Evolutionary conservation across 1,139 yeast genomes (phyloP), one percentile per base, ranked within the genome.

Genomic region (Geotrichum bryndzae): DNA sequence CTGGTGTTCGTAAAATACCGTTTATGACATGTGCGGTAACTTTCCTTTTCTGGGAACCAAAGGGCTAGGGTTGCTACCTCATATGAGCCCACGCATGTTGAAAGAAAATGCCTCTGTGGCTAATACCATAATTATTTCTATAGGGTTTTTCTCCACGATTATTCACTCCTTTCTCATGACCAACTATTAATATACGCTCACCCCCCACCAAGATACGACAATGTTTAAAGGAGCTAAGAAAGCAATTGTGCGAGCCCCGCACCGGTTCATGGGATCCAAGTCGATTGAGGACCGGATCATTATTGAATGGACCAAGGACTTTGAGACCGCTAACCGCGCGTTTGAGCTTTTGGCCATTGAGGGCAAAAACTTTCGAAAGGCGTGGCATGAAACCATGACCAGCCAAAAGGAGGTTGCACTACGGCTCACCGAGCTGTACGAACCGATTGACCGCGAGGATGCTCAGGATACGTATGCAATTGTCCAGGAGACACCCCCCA

Each of bases 211-310:
- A 3, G 45, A 29, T 23, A 45, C 18, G 22, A 53, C 23, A 45
- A 72, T 73, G 75, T 63, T 70, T 53, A 66, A 74, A 61, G 78
- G 78, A 38, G 72, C 77, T 51, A 72, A 70, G 62, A 75, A 75
- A 64, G 77, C 77, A 29, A 68, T 75, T 45, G 74, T 68, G 46
- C 67, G 78, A 46, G 70, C 76, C 1, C 78, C 78, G n/a, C 78
- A 75, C 64, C 68, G 72, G 38, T 65, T 76, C 18, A 60, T 70
- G 13, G 77, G 77, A 23, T 66, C 68, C 64, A 75, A 76, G 65
- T 69, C 75, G 13, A 66, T 69, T 18, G 85, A 82, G 66, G 85
- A 83, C 68, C 80, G 81, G 63, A 71, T 82, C 55, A 76, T 83
- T 41, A 70, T 74, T 13, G 81, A 79, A 57, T 82, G 82, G 76